These are phyloP conservation scores for Phlebiopsis flavidoalba DNA, from an alignment of 768 basidiomycete genomes.

Conservation along the genomic window DNA sequence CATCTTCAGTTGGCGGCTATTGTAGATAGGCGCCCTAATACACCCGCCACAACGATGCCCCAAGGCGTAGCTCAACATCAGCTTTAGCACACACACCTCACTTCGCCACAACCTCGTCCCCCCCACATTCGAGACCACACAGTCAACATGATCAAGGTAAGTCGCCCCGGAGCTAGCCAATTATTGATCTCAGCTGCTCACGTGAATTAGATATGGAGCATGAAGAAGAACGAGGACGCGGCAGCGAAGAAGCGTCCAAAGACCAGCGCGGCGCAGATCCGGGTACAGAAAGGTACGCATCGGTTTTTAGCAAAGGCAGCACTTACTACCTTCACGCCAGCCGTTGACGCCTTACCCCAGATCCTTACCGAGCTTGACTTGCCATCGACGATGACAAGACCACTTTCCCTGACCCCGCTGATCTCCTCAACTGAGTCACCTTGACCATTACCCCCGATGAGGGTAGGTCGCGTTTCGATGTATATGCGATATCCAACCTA, in stretches of 20 bases:
- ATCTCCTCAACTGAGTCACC: constrained; percentile 96
- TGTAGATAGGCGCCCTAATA: constrained; percentile 9
- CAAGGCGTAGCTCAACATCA: constrained; percentile 10
- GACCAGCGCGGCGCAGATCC: constrained; percentile 95
- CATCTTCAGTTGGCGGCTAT: not conserved
- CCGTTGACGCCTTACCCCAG: constrained; percentile 33
- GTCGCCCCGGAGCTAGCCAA: not conserved
- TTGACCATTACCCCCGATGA: constrained; percentile 96
- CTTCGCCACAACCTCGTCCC: constrained; percentile 8
- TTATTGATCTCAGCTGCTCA: not conserved
- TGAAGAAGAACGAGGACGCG: constrained; percentile 99
- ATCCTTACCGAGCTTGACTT: constrained; percentile 96
- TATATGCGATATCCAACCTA: too few species aligned
- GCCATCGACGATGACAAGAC: constrained; percentile 95
- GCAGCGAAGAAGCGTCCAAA: constrained; percentile 98
- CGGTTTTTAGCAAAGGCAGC: not conserved
- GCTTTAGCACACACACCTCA: not conserved
- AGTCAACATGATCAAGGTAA: constrained; percentile 42
- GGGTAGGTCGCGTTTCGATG: constrained; percentile 43
- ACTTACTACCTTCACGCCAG: not conserved
- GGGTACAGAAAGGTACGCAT: constrained; percentile 93
- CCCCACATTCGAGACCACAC: constrained; percentile 4
- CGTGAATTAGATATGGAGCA: constrained; percentile 82
- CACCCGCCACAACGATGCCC: constrained; percentile 2
- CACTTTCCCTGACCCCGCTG: constrained; percentile 83